Evolutionary conservation across 495 filamentous ascomycete genomes (phyloP).

Genomic region (Amphirosellinia nigrospora): DNA sequence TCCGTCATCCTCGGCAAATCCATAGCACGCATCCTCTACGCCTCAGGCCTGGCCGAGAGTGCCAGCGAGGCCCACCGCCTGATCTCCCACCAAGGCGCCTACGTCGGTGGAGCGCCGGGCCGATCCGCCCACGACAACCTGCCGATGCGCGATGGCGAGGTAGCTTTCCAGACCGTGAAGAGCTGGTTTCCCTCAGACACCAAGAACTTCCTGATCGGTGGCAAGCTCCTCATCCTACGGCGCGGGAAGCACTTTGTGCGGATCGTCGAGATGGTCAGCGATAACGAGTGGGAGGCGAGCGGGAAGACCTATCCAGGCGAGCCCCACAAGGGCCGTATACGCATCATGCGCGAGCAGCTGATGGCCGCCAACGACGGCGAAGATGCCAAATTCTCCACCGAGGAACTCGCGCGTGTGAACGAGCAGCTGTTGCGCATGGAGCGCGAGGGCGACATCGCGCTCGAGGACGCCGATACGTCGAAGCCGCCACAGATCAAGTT

Average conservation of each 20-base stretch:
- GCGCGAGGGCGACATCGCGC: slow-evolving; percentile 26
- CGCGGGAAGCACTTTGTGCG: slow-evolving; percentile 82
- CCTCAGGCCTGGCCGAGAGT: slow-evolving; percentile 70
- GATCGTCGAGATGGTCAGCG: slow-evolving; percentile 71
- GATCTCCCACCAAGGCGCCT: slow-evolving; percentile 62
- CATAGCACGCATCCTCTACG: slow-evolving; percentile 68
- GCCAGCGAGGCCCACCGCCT: slow-evolving; percentile 71
- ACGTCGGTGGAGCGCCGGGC: slow-evolving; percentile 67
- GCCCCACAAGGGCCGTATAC: slow-evolving; percentile 44
- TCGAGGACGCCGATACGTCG: slow-evolving; percentile 3
- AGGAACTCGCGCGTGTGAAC: slow-evolving; percentile 26
- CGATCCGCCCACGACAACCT: slow-evolving; percentile 36
- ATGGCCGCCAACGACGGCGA: slow-evolving; percentile 23
- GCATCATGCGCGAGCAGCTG: slow-evolving; percentile 39
- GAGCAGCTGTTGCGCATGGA: slow-evolving; percentile 34
- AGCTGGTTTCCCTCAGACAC: slow-evolving; percentile 64
- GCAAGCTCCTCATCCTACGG: slow-evolving; percentile 69
- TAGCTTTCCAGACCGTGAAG: slow-evolving; percentile 69
- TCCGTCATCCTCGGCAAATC: slow-evolving; percentile 67
- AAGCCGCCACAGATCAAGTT: slow-evolving; percentile 20
- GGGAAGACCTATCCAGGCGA: slow-evolving; percentile 54
- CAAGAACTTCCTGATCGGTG: slow-evolving; percentile 66
- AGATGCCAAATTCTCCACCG: background rate
- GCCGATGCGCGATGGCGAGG: slow-evolving; percentile 59
- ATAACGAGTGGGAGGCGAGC: slow-evolving; percentile 65